Base-by-base conservation (phyloP, 805 yeast genomes). In the Ogataea wickerhamii region DNA sequence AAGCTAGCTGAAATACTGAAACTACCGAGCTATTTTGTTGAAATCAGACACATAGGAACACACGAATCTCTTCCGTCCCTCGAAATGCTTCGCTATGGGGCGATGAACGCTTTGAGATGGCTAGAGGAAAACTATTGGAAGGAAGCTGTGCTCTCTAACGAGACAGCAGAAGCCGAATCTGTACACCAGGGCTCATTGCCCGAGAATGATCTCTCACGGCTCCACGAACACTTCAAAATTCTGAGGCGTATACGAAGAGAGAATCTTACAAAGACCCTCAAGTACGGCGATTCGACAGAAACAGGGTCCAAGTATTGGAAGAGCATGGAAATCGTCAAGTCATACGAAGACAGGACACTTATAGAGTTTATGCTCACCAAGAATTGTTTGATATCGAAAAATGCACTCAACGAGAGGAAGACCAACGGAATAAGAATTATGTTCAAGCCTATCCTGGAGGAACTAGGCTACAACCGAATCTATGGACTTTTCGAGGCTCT, bases 21-120 rank as follows among this genome's bases (percentile, higher is more conserved):
- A 1, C 65, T 93, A 18, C 96, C 98, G 0, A 69, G 80, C 22
- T 74, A 74, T 52, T 87, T 93, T 60, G 98, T 93, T 1, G 98
- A 93, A 53, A 56, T 87, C 21, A 70, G 98, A 39, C 98, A 93
- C 59, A 74, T 77, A 51, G 89, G 94, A 4, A 91, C 98, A 0
- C 98, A 93, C 59, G 98, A 91, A 51, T 66, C 68, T 13, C 60
- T 93, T 18, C 96, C 97, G 1, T 70, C 82, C 22, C 51, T 87
- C 28, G 78, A 73, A 28, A 69, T 84, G 61, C 66, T 89, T n/a
- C 67, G 94, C 26, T 54, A 66, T n/a, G 74, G 80, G 11, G 62
- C 78, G 2, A 53, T 60, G 4, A 65, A 73, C 34, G 95, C 95
- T 0, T 58, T 91, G 33, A 64, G 61, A 5, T 93, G 98, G 97